These are phyloP conservation scores for Rostrohypoxylon terebratum DNA, from an alignment of 495 filamentous ascomycete species.

Conservation along the genomic window DNA sequence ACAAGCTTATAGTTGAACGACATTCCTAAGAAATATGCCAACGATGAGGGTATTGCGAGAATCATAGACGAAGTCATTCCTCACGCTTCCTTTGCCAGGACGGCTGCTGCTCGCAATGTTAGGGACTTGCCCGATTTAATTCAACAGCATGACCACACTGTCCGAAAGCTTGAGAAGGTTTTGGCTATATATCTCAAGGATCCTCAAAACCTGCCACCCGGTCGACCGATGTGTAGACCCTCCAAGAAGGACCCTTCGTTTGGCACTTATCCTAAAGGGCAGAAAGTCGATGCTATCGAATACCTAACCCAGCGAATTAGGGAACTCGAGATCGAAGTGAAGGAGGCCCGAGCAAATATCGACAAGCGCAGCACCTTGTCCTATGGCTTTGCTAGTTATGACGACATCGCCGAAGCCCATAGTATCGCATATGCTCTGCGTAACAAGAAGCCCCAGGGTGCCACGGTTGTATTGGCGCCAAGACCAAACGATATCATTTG, in stretches of 20 bases:
- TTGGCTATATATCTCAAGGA: slow-evolving; percentile 91
- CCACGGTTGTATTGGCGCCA: slow-evolving; percentile 81
- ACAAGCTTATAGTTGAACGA: slow-evolving; percentile 74
- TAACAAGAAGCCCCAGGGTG: slow-evolving; percentile 83
- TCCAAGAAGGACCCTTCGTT: slow-evolving; percentile 75
- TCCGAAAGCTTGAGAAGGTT: slow-evolving; percentile 82
- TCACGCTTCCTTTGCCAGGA: slow-evolving; percentile 78
- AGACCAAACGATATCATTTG: slow-evolving; percentile 94
- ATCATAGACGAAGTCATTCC: slow-evolving; percentile 81
- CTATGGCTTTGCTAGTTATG: slow-evolving; percentile 95
- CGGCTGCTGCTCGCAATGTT: slow-evolving; percentile 89
- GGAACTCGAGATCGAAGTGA: slow-evolving; percentile 84
- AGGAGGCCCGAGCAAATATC: slow-evolving; percentile 80
- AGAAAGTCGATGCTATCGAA: slow-evolving; percentile 92
- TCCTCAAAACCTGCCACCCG: slow-evolving; percentile 80
- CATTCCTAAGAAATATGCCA: slow-evolving; percentile 76
- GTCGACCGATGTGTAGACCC: slow-evolving; percentile 82
- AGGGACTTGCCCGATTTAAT: slow-evolving; percentile 87
- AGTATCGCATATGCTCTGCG: slow-evolving; percentile 83
- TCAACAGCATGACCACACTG: slow-evolving; percentile 82
- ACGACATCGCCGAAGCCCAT: slow-evolving; percentile 87
- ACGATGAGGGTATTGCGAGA: slow-evolving; percentile 86
- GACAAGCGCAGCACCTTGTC: slow-evolving; percentile 89
- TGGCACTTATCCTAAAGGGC: slow-evolving; percentile 67
- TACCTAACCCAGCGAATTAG: slow-evolving; percentile 89